phyloP scores from a whole-genome alignment of 805 yeast species.

The Candida pseudoglaebosa region DNA sequence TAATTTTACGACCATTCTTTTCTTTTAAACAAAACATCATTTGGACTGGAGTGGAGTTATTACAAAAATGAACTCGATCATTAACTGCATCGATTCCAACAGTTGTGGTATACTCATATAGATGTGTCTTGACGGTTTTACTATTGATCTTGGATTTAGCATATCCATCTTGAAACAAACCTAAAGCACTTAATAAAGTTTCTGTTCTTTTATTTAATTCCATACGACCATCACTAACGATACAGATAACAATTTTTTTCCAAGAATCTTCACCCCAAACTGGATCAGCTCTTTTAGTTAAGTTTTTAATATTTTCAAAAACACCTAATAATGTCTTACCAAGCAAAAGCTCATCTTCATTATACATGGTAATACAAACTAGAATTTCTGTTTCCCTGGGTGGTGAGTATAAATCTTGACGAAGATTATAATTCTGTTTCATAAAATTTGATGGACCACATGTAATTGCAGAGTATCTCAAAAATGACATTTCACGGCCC shows the following conservation, averaged over 20 bases:
- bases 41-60: conserved; percentile 77
- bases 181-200: conserved; percentile 79
- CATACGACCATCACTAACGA: conserved; percentile 89
- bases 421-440: conserved; percentile 61
- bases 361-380: conserved; percentile 86
- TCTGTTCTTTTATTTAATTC: conserved; percentile 76
- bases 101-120: conserved; percentile 90
- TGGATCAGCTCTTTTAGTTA: conserved; percentile 59
- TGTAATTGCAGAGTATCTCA: conserved; percentile 93
- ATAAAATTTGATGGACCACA: conserved; percentile 79
- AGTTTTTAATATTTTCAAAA: conserved; percentile 77
- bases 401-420: conserved; percentile 74
- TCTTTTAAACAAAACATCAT: conserved; percentile 87
- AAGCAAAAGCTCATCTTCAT: conserved; percentile 77
- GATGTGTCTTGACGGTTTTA: conserved; percentile 75
- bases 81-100: conserved; percentile 75
- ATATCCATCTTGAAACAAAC: conserved; percentile 92
- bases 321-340: conserved; percentile 89
- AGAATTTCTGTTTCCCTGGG: conserved; percentile 83
- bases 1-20: conserved; percentile 82
- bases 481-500: conserved; percentile 66
- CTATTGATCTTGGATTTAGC: conserved; percentile 89
- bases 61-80: conserved; percentile 60
- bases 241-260: conserved; percentile 87
- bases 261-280: conserved; percentile 96